Conservation (phyloP, 352 stramenopile species). For the Salisapilia sapeloensis region DNA sequence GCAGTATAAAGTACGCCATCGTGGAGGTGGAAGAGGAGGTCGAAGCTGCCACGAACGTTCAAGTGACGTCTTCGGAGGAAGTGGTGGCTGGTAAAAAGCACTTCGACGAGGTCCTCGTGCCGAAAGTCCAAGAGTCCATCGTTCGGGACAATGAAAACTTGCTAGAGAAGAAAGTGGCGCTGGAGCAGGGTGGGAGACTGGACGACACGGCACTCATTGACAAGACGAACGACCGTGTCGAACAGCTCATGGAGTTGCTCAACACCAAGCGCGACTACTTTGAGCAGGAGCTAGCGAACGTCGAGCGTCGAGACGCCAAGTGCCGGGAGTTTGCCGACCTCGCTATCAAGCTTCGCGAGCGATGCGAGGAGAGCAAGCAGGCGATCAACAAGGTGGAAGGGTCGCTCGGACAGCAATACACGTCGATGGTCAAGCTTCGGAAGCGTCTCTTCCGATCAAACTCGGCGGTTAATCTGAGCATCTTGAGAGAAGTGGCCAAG, state of each 20-base stretch:
- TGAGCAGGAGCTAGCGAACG: conserved; percentile 49
- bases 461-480: conserved; percentile 2
- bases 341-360: conserved; percentile 60
- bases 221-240: conserved; percentile 45
- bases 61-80: conserved; percentile 49
- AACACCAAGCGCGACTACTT: conserved; percentile 63
- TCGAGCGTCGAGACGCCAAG: conserved; percentile 58
- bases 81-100: conserved; percentile 46
- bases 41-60: conserved; percentile 46
- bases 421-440: conserved; percentile 56
- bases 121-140: conserved; percentile 50
- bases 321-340: conserved; percentile 63
- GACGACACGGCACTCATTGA: conserved; percentile 57
- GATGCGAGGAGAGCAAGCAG: conserved; percentile 48
- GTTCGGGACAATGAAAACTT: conserved; percentile 72
- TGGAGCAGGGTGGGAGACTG: conserved; percentile 33
- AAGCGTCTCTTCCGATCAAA: conserved; percentile 51
- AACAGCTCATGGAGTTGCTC: conserved; percentile 45
- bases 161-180: conserved; percentile 52
- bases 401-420: conserved; percentile 58
- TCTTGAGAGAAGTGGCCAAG: conserved; percentile 5
- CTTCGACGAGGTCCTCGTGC: conserved; percentile 49
- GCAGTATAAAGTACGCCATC: conserved; percentile 79
- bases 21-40: conserved; percentile 82
- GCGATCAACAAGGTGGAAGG: conserved; percentile 65